These are phyloP conservation scores for Phytomonas sp. DNA, from an alignment of 208 protist species.

Conservation along the genomic window DNA sequence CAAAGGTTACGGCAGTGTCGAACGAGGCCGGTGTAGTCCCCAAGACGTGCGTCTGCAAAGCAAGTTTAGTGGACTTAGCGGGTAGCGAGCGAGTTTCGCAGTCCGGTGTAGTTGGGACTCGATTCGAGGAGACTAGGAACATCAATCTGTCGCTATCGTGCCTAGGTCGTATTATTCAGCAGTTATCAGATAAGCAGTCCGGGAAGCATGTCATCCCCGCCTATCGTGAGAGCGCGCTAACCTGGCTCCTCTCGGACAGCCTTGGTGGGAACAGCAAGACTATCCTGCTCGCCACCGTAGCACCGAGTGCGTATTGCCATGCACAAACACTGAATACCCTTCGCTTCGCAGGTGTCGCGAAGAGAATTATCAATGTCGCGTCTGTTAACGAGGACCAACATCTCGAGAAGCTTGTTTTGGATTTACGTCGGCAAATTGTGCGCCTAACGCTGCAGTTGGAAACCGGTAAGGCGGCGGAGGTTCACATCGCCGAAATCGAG, in stretches of 20 bases:
- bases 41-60: slow-evolving; percentile 46
- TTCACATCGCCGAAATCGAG: slow-evolving; percentile 45
- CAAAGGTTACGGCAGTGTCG: slow-evolving; percentile 30
- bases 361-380: slow-evolving; percentile 81
- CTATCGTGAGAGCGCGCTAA: slow-evolving; percentile 87
- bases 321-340: slow-evolving; percentile 84
- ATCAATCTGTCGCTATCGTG: slow-evolving; percentile 96
- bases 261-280: slow-evolving; percentile 87
- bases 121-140: slow-evolving; percentile 91
- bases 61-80: slow-evolving; percentile 96
- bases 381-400: slow-evolving; percentile 79
- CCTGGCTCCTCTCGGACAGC: slow-evolving; percentile 80
- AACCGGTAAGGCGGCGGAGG: slow-evolving; percentile 49
- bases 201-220: slow-evolving; percentile 54
- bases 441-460: slow-evolving; percentile 72
- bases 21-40: slow-evolving; percentile 50
- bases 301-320: slow-evolving; percentile 74
- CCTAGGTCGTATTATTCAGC: slow-evolving; percentile 84
- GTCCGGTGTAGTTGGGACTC: slow-evolving; percentile 87
- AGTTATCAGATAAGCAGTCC: slow-evolving; percentile 71
- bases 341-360: slow-evolving; percentile 75
- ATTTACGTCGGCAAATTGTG: slow-evolving; percentile 71
- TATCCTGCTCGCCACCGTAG: slow-evolving; percentile 81
- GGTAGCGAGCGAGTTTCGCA: slow-evolving; percentile 92
- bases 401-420: slow-evolving; percentile 63